Evolutionary conservation across 805 yeast species (phyloP), one percentile per base, ranked within the genome.

Genomic region (Saturnispora quitensis): DNA sequence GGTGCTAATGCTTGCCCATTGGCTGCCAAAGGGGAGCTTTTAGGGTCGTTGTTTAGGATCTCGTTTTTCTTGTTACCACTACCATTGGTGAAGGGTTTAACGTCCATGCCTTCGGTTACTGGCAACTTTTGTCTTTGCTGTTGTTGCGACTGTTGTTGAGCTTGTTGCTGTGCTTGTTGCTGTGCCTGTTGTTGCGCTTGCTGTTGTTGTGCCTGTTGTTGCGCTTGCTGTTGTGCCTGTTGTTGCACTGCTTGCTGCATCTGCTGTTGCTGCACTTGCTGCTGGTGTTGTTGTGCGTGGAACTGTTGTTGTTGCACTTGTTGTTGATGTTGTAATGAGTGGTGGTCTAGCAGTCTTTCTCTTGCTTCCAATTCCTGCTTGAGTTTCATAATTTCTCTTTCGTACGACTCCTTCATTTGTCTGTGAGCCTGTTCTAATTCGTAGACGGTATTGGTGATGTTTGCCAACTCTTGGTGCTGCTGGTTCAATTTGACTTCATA

Each of bases 351-450:
- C 60, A 75, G 73, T 66, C 91, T 77, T 64, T 87, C 95, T 60
- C 90, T 75, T 62, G 76, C 80, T 61, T 89, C 96, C 58, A 91
- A 75, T 66, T 89, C 96, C 56, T 82, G 81, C 68, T 91, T 89
- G 68, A 91, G 76, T 59, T 93, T 76, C 64, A 80, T 73, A 52
- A 93, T 86, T 70, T 91, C 98, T 62, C 87, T 96, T 68, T 91
- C 97, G 69, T 91, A 93, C 45, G 90, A 89, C 63, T 91, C 97
- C 71, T 91, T 90, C 78, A 93, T 86, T 65, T 88, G 87, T 60
- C 96, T 78, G 72, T 91, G 98, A 40, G 96, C 91, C 77, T 84
- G 79, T 68, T 91, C 97, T 62, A 91, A 77, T 66, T 93, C 98
- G 64, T 84, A 89, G 28, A 91, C 96, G 10, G 96, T 88, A 63